Evolutionary conservation across 1,139 yeast genomes (phyloP), one percentile per base, ranked within the genome.

Genomic region (Debaryomycetaceae sp.): DNA sequence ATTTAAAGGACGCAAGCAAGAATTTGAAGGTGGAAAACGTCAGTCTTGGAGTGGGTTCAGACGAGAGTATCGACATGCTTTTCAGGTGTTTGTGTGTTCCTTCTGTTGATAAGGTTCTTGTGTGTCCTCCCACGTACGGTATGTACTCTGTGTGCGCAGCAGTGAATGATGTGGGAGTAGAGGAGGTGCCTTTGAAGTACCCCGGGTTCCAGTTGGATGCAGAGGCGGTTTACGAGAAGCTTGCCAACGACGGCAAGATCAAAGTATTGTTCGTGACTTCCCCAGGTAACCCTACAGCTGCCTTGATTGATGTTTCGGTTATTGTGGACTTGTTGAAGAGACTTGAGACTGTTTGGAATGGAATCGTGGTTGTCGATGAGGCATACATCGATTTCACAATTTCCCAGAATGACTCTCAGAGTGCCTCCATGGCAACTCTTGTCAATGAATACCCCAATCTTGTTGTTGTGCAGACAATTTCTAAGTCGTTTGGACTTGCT

Each of bases 251-350:
- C 50, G 61, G 79, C 0, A 41, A 63, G 8, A 83, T 91, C 50
- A 91, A 88, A 54, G 60, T 92, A 43, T 70, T 85, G 2, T 91
- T 88, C 58, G 67, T 91, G 47, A 91, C 98, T n/a, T 87, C 97
- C 1, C 98, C 98, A n/a, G 98, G 98, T 24, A 92, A 92, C 59
- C 98, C 98, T 28, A 92, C 98, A 0, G 97, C 85, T 4, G 75
- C 80, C 31, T 64, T 79, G 37, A 60, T 92, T 31, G 70, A 74
- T 19, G 70, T 74, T 7, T 61, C 59, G 0, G 63, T 67, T 18
- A 64, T 92, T 16, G 65, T 78, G 35, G 62, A 69, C 36, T 61
- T 92, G 17, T 63, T 87, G 40, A 57, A 69, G 9, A 68, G 71
- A 24, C 72, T 73, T 16, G 37, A 43, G 1, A 42, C 54, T 3